A percentile compares a stretch with the other conserved stretches of the same genome.
Evolutionary conservation across 352 stramenopile species (phyloP).

Genomic region (Globisporangium cederbergense): DNA sequence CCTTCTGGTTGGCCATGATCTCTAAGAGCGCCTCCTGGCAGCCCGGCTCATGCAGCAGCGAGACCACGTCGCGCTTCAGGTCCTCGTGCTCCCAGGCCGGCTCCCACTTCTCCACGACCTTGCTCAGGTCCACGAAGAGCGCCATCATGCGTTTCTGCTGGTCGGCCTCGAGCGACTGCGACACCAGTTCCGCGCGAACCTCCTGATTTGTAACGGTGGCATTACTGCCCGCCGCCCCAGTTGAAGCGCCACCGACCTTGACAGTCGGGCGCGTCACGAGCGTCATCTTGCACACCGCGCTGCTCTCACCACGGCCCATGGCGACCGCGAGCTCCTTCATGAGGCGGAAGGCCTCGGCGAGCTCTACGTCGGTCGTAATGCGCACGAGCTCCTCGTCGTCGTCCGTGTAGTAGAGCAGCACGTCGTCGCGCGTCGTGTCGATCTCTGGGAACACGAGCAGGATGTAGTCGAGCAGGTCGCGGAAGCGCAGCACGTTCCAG

Average conservation of each 20-base stretch:
- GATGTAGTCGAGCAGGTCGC: conserved; percentile 65
- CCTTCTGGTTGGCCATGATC: conserved; percentile 38
- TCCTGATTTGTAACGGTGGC: background rate
- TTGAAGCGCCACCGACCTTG: conserved; percentile 14
- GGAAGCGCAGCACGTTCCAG: conserved; percentile 41
- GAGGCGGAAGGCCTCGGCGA: conserved; percentile 71
- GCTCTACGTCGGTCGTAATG: conserved; percentile 79
- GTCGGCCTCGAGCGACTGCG: conserved; percentile 42
- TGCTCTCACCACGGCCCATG: conserved; percentile 32
- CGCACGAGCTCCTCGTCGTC: conserved; percentile 81
- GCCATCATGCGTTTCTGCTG: conserved; percentile 66
- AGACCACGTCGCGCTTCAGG: conserved; percentile 72
- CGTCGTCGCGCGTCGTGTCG: conserved; percentile 22
- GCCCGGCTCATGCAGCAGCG: conserved; percentile 66
- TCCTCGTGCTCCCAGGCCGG: conserved; percentile 45
- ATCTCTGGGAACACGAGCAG: conserved; percentile 66
- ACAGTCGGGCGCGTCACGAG: conserved; percentile 34
- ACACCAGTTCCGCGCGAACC: conserved; percentile 24
- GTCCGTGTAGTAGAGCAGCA: conserved; percentile 82
- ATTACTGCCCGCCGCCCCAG: conserved; percentile 18
- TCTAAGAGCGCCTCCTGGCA: conserved; percentile 71
- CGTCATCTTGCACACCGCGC: conserved; percentile 70
- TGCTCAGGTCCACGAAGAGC: conserved; percentile 74
- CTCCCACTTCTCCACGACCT: conserved; percentile 73
- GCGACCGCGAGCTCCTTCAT: conserved; percentile 63